Evolutionary conservation across 176 grass and related monocot genomes (phyloP).

Genomic region (Otatea glauca): DNA sequence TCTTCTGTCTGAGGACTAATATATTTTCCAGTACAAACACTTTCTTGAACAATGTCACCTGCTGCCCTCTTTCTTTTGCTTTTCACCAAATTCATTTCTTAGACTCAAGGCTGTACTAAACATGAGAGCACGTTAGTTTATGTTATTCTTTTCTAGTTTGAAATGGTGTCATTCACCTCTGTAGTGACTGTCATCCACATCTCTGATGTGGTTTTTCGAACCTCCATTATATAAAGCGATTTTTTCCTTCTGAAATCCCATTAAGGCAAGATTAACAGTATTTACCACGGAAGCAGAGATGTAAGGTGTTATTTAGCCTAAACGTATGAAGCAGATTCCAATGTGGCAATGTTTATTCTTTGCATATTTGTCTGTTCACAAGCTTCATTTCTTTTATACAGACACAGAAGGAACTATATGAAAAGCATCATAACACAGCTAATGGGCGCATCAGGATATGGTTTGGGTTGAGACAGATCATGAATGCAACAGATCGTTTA

Average conservation of each 20-base stretch:
- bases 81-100: not conserved
- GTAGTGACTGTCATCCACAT: not conserved
- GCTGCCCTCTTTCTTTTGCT: not conserved
- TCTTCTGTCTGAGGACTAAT: not conserved
- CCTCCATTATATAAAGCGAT: not conserved
- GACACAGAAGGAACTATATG: slow-evolving; percentile 82
- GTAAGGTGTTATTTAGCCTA: not conserved
- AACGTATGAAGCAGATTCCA: not conserved
- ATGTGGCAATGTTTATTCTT: slow-evolving; percentile 20
- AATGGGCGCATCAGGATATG: slow-evolving; percentile 89
- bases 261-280: not conserved
- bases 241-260: not conserved
- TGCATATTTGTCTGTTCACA: slow-evolving; percentile 7
- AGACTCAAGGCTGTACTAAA: not conserved
- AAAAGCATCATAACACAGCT: slow-evolving; percentile 85
- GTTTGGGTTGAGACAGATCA: slow-evolving; percentile 97
- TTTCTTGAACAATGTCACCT: slow-evolving; percentile 18
- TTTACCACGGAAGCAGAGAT: not conserved
- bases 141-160: not conserved
- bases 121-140: not conserved
- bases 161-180: not conserved
- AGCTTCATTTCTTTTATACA: slow-evolving; percentile 37
- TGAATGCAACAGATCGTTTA: slow-evolving; percentile 84
- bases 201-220: not conserved
- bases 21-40: not conserved